Evolutionary conservation across 768 basidiomycete species (phyloP).

Genomic region (Termitomyces eurrhizus): DNA sequence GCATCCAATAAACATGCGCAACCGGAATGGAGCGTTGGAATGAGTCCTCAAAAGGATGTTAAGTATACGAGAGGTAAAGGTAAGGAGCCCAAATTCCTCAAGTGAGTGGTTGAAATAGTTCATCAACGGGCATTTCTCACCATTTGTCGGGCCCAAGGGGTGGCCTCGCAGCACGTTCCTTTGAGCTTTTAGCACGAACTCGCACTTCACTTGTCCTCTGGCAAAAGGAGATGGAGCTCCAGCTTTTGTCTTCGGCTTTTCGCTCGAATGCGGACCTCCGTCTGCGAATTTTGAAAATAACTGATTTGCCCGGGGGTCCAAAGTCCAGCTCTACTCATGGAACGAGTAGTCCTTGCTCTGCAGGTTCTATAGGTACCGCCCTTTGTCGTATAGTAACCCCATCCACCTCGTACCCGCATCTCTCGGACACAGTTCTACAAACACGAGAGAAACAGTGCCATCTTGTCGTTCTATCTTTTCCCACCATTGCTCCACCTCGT

Average conservation of each 20-base stretch:
- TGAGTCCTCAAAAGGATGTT: conserved; percentile 52
- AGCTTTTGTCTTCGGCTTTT: conserved; percentile 25
- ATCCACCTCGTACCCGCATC: conserved; percentile 14
- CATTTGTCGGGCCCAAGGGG: conserved; percentile 32
- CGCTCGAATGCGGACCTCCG: conserved; percentile 37
- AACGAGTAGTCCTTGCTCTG: conserved; percentile 17
- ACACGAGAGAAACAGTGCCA: conserved; percentile 18
- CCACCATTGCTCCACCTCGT: conserved; percentile 18
- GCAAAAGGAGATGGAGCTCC: conserved; percentile 42
- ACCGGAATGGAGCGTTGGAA: conserved; percentile 45
- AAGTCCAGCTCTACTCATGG: conserved; percentile 25
- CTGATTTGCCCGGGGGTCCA: conserved; percentile 28
- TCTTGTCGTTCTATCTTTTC: conserved; percentile 35
- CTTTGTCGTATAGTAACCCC: conserved; percentile 33
- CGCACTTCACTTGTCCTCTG: conserved; percentile 48
- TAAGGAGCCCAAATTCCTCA: conserved; percentile 35
- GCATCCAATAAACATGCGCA: conserved; percentile 21
- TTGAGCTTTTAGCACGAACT: conserved; percentile 36
- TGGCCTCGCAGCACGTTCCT: conserved; percentile 51
- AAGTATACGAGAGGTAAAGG: conserved; percentile 33
- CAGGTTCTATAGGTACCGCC: conserved; percentile 34
- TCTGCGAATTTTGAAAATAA: conserved; percentile 39
- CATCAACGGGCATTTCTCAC: background rate
- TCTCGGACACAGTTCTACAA: conserved; percentile 16
- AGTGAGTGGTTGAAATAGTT: conserved; percentile 31